Conservation (phyloP, 352 stramenopile species). For the Synura sp. region DNA sequence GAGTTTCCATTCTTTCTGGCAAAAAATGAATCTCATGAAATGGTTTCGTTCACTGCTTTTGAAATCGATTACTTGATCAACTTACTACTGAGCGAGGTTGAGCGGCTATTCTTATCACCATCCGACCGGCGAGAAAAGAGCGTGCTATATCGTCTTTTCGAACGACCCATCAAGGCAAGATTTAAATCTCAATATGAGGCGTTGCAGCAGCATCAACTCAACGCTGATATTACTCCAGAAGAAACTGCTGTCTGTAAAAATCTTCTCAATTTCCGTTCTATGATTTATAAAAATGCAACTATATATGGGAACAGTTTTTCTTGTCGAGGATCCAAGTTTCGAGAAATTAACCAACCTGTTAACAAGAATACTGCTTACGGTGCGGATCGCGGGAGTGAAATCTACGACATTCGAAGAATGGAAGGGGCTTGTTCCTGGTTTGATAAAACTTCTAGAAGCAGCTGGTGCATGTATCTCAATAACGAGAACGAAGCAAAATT, state of each 20-base stretch:
- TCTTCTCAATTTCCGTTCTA: constrained; percentile 36
- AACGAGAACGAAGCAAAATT: constrained; percentile 9
- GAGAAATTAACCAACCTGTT: constrained; percentile 36
- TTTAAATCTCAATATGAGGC: constrained; percentile 37
- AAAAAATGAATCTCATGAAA: constrained; percentile 38
- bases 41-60: constrained; percentile 35
- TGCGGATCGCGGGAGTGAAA: constrained; percentile 1
- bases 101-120: constrained; percentile 33
- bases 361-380: constrained; percentile 25
- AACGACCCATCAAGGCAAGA: constrained; percentile 32
- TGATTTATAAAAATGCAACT: constrained; percentile 38
- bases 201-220: constrained; percentile 32
- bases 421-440: background rate
- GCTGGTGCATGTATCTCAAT: constrained; percentile 26
- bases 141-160: constrained; percentile 33
- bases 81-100: constrained; percentile 32
- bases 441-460: constrained; percentile 28
- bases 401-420: constrained; percentile 4
- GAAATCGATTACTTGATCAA: constrained; percentile 37
- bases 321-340: constrained; percentile 33
- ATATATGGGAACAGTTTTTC: constrained; percentile 37
- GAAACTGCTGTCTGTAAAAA: constrained; percentile 36
- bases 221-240: constrained; percentile 35
- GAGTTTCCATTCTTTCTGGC: constrained; percentile 33
- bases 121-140: constrained; percentile 30